Conservation (phyloP, 2,329 filamentous ascomycete species). For the Tolypocladium album region DNA sequence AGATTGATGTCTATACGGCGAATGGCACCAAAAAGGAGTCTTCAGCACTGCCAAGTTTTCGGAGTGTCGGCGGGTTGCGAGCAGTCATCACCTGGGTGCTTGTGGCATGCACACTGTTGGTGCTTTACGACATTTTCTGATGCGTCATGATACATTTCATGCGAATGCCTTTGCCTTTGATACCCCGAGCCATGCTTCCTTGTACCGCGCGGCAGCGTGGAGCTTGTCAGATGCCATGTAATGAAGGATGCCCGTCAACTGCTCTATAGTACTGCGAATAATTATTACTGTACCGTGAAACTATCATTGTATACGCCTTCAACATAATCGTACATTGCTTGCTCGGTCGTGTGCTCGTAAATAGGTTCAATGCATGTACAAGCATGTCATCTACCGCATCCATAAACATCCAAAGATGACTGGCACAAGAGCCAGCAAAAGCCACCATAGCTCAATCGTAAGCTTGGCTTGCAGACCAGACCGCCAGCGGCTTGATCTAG, state of each 20-base stretch:
- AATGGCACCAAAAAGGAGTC: not conserved
- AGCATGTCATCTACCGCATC: not conserved
- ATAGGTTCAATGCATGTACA: not conserved
- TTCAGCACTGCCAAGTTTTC: not conserved
- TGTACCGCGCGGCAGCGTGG: no score
- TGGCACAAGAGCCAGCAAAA: slow-evolving; percentile 31
- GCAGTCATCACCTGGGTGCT: not conserved
- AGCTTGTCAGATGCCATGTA: not conserved
- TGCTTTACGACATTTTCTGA: not conserved
- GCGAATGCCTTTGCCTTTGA: not conserved
- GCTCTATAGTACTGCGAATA: not conserved
- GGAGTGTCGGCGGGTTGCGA: not conserved
- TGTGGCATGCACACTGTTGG: not conserved
- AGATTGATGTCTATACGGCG: not conserved
- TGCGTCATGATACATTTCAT: not conserved
- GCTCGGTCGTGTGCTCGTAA: not conserved
- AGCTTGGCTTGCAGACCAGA: slow-evolving; percentile 33
- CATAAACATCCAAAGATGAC: slow-evolving; percentile 11
- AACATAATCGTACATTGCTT: not conserved
- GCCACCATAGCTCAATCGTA: slow-evolving; percentile 38
- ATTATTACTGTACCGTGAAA: not conserved
- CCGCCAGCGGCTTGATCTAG: slow-evolving; percentile 32
- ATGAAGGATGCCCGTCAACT: not conserved
- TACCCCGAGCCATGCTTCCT: not conserved
- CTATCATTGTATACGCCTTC: no score